Conservation (phyloP, 2,329 filamentous ascomycete species). For the Aureobasidium sp. region DNA sequence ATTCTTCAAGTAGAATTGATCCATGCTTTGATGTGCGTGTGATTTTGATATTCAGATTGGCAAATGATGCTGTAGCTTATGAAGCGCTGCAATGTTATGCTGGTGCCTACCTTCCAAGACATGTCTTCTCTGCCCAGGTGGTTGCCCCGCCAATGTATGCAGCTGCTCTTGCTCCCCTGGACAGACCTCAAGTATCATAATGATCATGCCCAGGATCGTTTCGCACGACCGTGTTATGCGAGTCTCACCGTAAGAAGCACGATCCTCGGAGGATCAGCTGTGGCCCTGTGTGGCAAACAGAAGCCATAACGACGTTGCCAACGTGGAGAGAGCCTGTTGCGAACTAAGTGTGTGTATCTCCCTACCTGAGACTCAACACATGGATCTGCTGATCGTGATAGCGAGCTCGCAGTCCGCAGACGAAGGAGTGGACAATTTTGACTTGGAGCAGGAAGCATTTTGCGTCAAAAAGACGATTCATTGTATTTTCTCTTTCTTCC, state of each 20-base stretch:
- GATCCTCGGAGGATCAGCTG: not conserved
- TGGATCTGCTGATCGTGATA: too few relatives aligned
- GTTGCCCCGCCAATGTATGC: conserved; percentile 4
- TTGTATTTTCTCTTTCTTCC: not conserved
- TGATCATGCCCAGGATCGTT: not conserved
- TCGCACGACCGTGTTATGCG: not conserved
- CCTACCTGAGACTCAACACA: not conserved
- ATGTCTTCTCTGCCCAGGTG: not conserved
- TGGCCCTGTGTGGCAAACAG: not conserved
- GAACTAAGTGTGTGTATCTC: not conserved
- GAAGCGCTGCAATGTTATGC: not conserved
- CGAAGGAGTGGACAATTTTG: not conserved
- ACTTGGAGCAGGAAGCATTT: not conserved
- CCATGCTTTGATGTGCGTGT: not conserved
- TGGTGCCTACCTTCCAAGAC: not conserved
- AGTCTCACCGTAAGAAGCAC: not conserved
- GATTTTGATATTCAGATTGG: not conserved
- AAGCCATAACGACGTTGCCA: not conserved
- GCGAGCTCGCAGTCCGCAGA: not conserved
- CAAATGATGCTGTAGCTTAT: not conserved
- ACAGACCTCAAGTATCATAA: not conserved
- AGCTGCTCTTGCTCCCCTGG: not conserved
- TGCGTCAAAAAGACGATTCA: not conserved
- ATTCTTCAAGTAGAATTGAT: not conserved
- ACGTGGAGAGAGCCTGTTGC: not conserved